Percentiles rank a stretch among this genome's conserved stretches.
These are phyloP conservation scores for Acephala macrosclerotiorum DNA, from an alignment of 2,329 filamentous ascomycete genomes.

Conservation along the genomic window DNA sequence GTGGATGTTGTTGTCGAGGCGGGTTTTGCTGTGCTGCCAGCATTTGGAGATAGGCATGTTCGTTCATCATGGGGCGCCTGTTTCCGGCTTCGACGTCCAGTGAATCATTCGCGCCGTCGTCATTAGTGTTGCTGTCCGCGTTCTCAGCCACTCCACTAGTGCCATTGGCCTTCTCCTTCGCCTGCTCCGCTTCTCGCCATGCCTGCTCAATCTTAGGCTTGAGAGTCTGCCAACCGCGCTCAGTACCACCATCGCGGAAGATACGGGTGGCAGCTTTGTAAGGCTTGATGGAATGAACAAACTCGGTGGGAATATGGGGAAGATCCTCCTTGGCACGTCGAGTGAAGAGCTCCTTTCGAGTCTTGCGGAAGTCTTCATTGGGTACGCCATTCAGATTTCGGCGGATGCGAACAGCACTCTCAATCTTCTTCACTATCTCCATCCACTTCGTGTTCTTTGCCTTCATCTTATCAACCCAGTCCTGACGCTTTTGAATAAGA, in stretches of 20 bases:
- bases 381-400: constrained; percentile 36
- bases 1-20: not conserved
- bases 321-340: constrained; percentile 39
- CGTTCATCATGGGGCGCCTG: not conserved
- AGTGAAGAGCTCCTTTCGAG: constrained; percentile 38
- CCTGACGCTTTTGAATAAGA: constrained; percentile 33
- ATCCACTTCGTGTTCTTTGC: constrained; percentile 39
- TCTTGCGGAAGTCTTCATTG: constrained; percentile 36
- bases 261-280: constrained; percentile 43
- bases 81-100: not conserved
- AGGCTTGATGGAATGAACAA: constrained; percentile 35
- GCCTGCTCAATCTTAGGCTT: constrained; percentile 43
- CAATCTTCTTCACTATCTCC: constrained; percentile 39
- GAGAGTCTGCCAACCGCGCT: constrained; percentile 42
- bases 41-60: not conserved
- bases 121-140: not conserved
- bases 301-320: constrained; percentile 36
- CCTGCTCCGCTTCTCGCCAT: constrained; percentile 25
- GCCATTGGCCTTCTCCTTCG: not conserved
- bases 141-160: not conserved
- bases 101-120: not conserved
- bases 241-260: constrained; percentile 41
- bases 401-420: constrained; percentile 35
- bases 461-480: constrained; percentile 39
- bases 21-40: not conserved